Percentiles rank a stretch among this genome's conserved stretches.
Evolutionary conservation across 164 flowering plant genomes (phyloP).

Genomic region (Tinospora cordifolia): DNA sequence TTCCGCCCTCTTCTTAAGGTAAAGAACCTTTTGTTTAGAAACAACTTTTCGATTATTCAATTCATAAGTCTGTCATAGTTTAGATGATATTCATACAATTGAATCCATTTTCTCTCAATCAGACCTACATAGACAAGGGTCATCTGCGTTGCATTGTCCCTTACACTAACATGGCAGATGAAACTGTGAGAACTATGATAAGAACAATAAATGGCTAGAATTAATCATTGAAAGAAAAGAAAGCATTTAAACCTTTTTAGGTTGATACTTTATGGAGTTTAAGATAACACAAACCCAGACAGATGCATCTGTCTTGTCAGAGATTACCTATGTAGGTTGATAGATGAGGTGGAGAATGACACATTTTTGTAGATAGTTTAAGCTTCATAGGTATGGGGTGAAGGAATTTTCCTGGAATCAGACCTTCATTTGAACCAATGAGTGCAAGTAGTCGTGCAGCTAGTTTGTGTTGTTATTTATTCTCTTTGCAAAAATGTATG

Average conservation of each 20-base stretch:
- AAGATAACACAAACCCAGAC: not conserved
- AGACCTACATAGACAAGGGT: not conserved
- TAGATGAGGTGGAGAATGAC: not conserved
- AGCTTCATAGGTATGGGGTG: not conserved
- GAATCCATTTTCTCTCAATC: not conserved
- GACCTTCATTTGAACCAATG: not conserved
- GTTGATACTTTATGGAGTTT: not conserved
- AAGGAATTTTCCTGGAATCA: not conserved
- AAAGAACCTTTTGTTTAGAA: constrained; percentile 11
- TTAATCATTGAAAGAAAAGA: not conserved
- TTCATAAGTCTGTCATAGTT: not conserved
- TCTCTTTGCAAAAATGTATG: not conserved
- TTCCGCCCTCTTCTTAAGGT: constrained; percentile 18
- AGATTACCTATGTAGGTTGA: not conserved
- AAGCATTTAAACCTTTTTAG: not conserved
- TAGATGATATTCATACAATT: not conserved
- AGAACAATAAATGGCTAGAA: no score
- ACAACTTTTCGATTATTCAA: constrained; percentile 1
- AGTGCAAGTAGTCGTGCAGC: not conserved
- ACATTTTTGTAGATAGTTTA: not conserved
- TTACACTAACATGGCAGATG: not conserved
- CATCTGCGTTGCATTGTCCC: not conserved
- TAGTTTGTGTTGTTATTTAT: not conserved
- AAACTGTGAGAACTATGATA: not conserved
- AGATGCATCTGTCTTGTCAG: not conserved